phyloP scores from a whole-genome alignment of 441 rosid genomes.

The Biscutella auriculata region DNA sequence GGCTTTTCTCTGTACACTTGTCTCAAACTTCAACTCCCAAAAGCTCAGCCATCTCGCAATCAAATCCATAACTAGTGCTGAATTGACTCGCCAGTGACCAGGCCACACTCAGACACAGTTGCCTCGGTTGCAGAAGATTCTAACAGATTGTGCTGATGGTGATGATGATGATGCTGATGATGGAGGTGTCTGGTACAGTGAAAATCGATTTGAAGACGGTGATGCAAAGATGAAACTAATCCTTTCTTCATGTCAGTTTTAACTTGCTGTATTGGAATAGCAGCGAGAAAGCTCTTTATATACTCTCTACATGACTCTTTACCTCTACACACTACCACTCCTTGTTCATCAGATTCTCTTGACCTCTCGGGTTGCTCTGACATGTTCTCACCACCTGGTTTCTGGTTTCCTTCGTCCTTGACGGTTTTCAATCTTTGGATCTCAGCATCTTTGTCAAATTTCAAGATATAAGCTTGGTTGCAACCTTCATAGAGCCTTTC shows the following conservation, averaged over 20 bases:
- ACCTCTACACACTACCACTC: constrained; percentile 44
- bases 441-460: constrained; percentile 42
- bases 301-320: constrained; percentile 86
- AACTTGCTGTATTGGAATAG: constrained; percentile 71
- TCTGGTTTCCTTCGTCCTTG: constrained; percentile 30
- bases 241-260: constrained; percentile 78
- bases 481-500: constrained; percentile 88
- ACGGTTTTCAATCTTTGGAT: constrained; percentile 31
- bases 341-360: constrained; percentile 25
- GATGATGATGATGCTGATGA: neutral
- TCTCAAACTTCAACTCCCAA: constrained; percentile 11
- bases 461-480: constrained; percentile 77
- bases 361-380: neutral
- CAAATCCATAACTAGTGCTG: constrained; percentile 20
- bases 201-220: constrained; percentile 71
- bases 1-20: constrained; percentile 5
- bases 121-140: constrained; percentile 16
- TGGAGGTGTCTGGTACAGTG: constrained; percentile 43
- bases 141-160: neutral
- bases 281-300: constrained; percentile 81
- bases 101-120: constrained; percentile 4
- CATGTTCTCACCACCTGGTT: constrained; percentile 19
- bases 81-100: constrained; percentile 12
- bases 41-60: constrained; percentile 15
- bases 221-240: constrained; percentile 58